These are phyloP conservation scores for Stipa capillata DNA, from an alignment of 176 grass and related monocot genomes.

Conservation along the genomic window DNA sequence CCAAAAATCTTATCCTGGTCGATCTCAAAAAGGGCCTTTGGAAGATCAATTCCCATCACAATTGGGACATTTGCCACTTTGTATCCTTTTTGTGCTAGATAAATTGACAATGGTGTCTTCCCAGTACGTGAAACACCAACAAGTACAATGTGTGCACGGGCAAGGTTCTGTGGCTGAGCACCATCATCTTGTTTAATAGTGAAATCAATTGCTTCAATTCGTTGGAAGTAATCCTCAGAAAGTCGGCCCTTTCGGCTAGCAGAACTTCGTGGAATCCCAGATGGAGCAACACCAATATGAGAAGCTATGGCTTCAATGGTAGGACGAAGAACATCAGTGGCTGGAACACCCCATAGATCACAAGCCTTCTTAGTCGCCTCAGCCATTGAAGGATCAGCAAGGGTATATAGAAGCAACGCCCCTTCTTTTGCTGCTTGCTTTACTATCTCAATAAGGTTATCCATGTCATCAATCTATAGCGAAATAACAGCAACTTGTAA, in stretches of 20 bases:
- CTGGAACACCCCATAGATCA: constrained; percentile 58
- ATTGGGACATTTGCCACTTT: constrained; percentile 93
- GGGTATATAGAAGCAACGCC: constrained; percentile 80
- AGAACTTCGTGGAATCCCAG: constrained; percentile 79
- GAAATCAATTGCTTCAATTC: constrained; percentile 94
- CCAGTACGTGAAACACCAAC: constrained; percentile 93
- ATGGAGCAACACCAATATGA: constrained; percentile 90
- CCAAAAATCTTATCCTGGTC: constrained; percentile 82
- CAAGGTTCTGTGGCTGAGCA: constrained; percentile 77
- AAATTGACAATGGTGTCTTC: constrained; percentile 93
- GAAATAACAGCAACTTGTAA: constrained; percentile 14
- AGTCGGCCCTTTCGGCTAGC: constrained; percentile 49
- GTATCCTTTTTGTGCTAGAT: constrained; percentile 94
- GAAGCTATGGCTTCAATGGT: constrained; percentile 86
- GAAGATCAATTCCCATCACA: constrained; percentile 84
- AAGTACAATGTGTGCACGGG: constrained; percentile 64
- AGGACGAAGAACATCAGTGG: constrained; percentile 69
- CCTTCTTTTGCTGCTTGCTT: constrained; percentile 96
- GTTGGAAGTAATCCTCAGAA: constrained; percentile 69
- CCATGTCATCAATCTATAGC: constrained; percentile 59
- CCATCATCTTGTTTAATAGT: constrained; percentile 99
- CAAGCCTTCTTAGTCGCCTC: constrained; percentile 70
- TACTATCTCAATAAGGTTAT: constrained; percentile 72
- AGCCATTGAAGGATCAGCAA: constrained; percentile 85
- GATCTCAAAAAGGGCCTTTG: constrained; percentile 63